These are phyloP conservation scores for Pleomassaria siparia DNA, from an alignment of 2,329 filamentous ascomycete genomes.

Conservation along the genomic window DNA sequence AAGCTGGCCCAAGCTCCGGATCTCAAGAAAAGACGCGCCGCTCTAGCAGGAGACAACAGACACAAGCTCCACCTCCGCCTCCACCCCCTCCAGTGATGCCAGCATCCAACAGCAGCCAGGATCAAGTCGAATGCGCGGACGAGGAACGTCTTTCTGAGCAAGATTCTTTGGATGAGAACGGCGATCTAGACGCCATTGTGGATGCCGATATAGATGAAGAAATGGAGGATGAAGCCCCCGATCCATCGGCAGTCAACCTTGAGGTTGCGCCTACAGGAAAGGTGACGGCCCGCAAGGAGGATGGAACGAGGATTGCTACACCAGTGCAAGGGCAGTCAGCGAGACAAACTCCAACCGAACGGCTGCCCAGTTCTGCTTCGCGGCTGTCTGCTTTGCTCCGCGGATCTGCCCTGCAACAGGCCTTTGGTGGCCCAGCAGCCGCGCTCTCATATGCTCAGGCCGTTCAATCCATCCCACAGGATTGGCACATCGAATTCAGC, in stretches of 20 bases:
- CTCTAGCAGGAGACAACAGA: conserved; percentile 59
- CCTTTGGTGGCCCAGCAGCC: conserved; percentile 44
- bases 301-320: conserved; percentile 83
- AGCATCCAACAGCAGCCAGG: conserved; percentile 37
- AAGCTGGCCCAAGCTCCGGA: conserved; percentile 48
- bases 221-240: conserved; percentile 72
- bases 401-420: conserved; percentile 35
- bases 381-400: conserved; percentile 35
- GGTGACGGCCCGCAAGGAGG: conserved; percentile 87
- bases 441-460: conserved; percentile 83
- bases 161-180: conserved; percentile 66
- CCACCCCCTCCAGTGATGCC: conserved; percentile 51
- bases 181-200: conserved; percentile 79
- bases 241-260: conserved; percentile 86
- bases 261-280: conserved; percentile 85
- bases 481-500: conserved; percentile 97
- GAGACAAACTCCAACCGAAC: conserved; percentile 32
- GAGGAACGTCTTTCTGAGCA: conserved; percentile 80
- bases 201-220: conserved; percentile 88
- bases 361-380: conserved; percentile 28
- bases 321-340: conserved; percentile 62
- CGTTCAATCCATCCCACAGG: conserved; percentile 76
- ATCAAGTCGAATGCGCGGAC: conserved; percentile 87
- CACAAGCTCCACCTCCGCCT: conserved; percentile 56
- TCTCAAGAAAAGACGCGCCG: conserved; percentile 66